phyloP scores from a whole-genome alignment of 2,329 filamentous ascomycete genomes.

The Teratosphaeria zuluensis region DNA sequence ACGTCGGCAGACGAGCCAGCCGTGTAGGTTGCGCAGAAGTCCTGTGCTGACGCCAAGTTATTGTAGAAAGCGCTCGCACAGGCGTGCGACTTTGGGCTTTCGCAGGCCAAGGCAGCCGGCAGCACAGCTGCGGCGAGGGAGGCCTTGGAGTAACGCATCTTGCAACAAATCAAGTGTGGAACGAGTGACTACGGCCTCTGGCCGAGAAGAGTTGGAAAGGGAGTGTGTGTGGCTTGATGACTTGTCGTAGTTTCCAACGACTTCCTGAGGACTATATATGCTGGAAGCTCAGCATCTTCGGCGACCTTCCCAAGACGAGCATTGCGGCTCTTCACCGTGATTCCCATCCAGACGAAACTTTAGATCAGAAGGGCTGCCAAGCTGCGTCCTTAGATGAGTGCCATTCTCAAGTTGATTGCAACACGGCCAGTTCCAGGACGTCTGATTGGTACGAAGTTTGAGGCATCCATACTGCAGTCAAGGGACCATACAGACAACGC shows the following conservation, averaged over 20 bases:
- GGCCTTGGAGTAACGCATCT: background rate
- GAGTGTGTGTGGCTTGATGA: background rate
- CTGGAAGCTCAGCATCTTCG: background rate
- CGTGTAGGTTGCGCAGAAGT: background rate
- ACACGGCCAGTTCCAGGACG: background rate
- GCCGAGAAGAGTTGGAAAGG: background rate
- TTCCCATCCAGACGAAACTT: background rate
- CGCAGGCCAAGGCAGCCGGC: background rate
- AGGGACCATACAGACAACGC: background rate
- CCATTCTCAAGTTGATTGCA: background rate
- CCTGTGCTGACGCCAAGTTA: background rate
- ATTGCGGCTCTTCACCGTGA: background rate
- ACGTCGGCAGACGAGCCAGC: background rate
- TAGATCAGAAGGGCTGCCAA: background rate
- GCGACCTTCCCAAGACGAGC: background rate
- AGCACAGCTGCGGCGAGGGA: background rate
- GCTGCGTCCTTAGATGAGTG: background rate
- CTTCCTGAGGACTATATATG: background rate
- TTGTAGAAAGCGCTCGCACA: background rate
- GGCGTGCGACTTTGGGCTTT: background rate
- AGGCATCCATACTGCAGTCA: background rate
- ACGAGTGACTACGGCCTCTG: background rate
- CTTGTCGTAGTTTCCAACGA: background rate
- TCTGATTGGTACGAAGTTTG: background rate
- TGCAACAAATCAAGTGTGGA: background rate